Percentiles rank a stretch among this genome's conserved stretches.
Conservation (phyloP, 2,329 filamentous ascomycete species). For the Fusarium acutatum region DNA sequence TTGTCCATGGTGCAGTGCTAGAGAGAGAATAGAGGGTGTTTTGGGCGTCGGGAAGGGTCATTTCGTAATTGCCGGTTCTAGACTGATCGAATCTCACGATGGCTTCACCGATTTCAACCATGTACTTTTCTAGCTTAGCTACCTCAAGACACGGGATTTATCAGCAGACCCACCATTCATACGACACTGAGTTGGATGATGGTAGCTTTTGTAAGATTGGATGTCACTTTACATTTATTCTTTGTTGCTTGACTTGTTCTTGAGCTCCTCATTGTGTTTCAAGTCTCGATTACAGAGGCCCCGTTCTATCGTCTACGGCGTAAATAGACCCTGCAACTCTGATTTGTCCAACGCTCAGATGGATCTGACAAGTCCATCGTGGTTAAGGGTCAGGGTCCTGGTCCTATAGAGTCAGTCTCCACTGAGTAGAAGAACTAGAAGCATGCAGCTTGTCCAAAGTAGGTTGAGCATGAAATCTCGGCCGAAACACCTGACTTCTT, state of each 20-base stretch:
- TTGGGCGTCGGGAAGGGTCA: conserved; percentile 1
- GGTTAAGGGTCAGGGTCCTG: not conserved
- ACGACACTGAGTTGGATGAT: not conserved
- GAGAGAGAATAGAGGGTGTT: conserved; percentile 17
- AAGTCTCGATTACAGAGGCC: conserved; percentile 2
- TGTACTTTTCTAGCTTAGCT: not conserved
- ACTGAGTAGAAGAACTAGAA: conserved; percentile 17
- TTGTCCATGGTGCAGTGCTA: conserved; percentile 23
- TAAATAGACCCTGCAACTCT: conserved; percentile 6
- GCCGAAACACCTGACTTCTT: conserved; percentile 35
- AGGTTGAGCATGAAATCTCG: conserved; percentile 31
- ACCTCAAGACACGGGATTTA: conserved; percentile 11
- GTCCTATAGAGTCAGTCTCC: conserved; percentile 4
- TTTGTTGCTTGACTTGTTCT: not conserved
- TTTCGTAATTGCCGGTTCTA: conserved; percentile 26
- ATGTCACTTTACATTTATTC: not conserved
- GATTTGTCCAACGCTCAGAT: conserved; percentile 5
- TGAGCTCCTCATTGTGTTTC: not conserved
- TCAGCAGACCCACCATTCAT: conserved; percentile 18
- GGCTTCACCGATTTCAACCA: conserved; percentile 24
- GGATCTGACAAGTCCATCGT: not conserved
- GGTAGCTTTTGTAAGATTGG: not conserved
- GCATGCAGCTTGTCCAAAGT: conserved; percentile 33
- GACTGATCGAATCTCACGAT: conserved; percentile 30
- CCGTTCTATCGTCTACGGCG: not conserved